Base-by-base conservation (phyloP, 2,329 filamentous ascomycete genomes). In the Gaeumannomyces sp. region DNA sequence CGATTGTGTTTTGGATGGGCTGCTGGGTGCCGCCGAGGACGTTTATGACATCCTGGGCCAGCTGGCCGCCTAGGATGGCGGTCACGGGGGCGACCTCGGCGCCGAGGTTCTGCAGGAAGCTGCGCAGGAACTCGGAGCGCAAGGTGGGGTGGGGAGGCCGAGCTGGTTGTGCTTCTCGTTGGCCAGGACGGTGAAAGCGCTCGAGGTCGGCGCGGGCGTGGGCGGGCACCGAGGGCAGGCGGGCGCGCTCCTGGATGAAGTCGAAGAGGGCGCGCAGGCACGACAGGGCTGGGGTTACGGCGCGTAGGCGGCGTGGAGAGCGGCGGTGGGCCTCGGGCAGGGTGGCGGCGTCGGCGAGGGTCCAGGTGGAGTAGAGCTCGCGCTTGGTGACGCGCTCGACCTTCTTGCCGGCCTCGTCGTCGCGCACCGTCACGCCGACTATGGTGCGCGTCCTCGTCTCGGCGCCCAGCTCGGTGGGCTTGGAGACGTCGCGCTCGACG, bases 1-100 rank as follows among this genome's bases (percentile, higher is more conserved):
- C 81, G 62, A 97, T 85, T 74, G 97, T 87, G 76, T 99, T 99
- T 78, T 99, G 95, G 58, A 99, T 90, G 0, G 95, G 95, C 76
- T 97, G 95, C 78, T 98, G 93, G 57, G 90, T 88, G 74, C 91
- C 88, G 61, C 93, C 92, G 7, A 98, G 84, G 38, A 97, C 93
- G 72, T 98, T 98, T 78, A 99, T 98, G 63, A 97, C 93, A 74
- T 99, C 95, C 77, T 99, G 95, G 0, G 94, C 92, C 22, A 99
- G 83, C 75, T 93, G 88, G 13, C 93, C 95, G 61, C 95, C 95
- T 14, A 99, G 81, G 66, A 97, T 92, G 1, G 95, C 93, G 0
- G 91, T 89, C 11, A 96, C 92, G 10, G 95, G 93, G 16, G 91
- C 89, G 56, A 98, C 80, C 77, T 98, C 94, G 71, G 87, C 87